Base-by-base conservation (phyloP, 2,329 filamentous ascomycete species). In the Xylariaceae sp. region DNA sequence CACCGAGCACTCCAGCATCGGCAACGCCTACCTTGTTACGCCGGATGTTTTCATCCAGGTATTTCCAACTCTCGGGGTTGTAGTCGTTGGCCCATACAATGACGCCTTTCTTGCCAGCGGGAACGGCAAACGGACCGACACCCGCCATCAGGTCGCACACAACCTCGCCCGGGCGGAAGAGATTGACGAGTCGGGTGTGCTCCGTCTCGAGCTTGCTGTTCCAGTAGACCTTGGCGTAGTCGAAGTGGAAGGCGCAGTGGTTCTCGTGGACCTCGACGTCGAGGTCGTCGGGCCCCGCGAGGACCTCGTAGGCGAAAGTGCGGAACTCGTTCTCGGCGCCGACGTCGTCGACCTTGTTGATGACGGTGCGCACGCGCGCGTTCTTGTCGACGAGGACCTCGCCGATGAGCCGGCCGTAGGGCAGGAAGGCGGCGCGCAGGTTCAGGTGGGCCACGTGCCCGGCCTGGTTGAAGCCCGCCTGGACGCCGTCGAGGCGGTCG, bases 211-310 rank as follows among this genome's bases (percentile, higher is more conserved):
- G 75, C 46, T 90, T 80, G 51, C 80, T 88, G 62, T 98, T 98
- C 90, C 90, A 98, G 68, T 98, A 98, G 4, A 98, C 92, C 49
- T 93, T 93, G 42, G 83, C 77, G 59, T 94, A 98, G 65, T 98
- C 85, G 59, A 98, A 96, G 36, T 71, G 70, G 64, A 94, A 98
- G n/a, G 71, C 66, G 63, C 92, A 96, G 40, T 78, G 75, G 49
- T 84, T 82, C 61, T 95, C 88, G 44, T 75, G 77, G 33, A 92
- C 73, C 42, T 84, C 76, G 35, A 98, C 92, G 33, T 89, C 78
- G 58, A 95, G 67, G 51, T 96, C 80, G 48, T 87, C 77, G 1
- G 51, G 73, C 0, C 92, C 92, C 2, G 79, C 80, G 1, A 98
- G 74, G 11, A 96, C 74, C 63, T 98, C 92, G 63, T 94, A 96